Evolutionary conservation across 148 eudicot genomes (phyloP), one percentile per base, ranked within the genome.

Genomic region (Heliosperma pusillum): DNA sequence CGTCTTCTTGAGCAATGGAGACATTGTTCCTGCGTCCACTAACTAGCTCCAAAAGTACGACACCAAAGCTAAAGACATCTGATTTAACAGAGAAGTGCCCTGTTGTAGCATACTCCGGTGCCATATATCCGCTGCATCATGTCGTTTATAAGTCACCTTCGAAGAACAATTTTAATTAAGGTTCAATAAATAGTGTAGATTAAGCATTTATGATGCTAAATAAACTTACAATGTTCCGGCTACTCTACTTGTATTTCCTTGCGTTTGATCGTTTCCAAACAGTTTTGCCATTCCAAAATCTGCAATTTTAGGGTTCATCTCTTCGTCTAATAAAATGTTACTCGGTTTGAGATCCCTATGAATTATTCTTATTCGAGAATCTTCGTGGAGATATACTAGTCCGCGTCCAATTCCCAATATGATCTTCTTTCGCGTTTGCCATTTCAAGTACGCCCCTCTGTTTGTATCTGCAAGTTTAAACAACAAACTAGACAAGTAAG

Each of bases 61-160:
- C 78, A 13, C 85, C 85, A 68, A 85, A 85, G 70, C 87, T 85
- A 47, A 79, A 82, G 27, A 82, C 82, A 67, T 82, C 87, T 4
- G 82, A 85, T 55, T 82, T 85, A 13, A 82, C 45, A 11, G 85
- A 82, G 60, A 74, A 85, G 10, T 77, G 24, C 12, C 87, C 80
- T 27, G 76, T 77, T 85, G 78, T 82, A 10, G 83, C 87, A 72
- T 69, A 85, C 62, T 85, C 87, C 10, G 85, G 87, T 62, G 87
- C 78, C 81, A 85, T 82, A 42, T 85, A 85, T 30, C 87, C 87
- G 75, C 87, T 85, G 62, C 42, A 63, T 63, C 40, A 63, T 63
- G 33, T 25, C 24, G 6, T 62, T 26, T 25, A 24, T 13, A 15
- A 4, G 9, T 33, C n/a, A 66, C 4, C 30, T 29, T 29, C 30